phyloP scores from a whole-genome alignment of 2,329 filamentous ascomycete species.

The Colletotrichum abscissum region DNA sequence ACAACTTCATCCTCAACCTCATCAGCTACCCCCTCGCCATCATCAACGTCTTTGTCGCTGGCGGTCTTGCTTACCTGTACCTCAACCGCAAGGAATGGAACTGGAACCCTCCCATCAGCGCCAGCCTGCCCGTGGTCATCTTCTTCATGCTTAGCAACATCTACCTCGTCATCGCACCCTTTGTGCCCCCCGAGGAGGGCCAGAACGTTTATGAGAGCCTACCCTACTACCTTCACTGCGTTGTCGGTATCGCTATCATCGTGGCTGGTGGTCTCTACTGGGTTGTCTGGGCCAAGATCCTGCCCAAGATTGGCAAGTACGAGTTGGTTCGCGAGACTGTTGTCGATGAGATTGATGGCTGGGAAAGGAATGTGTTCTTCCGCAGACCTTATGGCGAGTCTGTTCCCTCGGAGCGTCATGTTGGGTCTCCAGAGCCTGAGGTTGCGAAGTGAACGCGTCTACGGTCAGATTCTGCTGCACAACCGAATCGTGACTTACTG shows the following conservation, averaged over 20 bases:
- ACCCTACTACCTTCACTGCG: conserved; percentile 69
- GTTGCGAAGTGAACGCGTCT: conserved; percentile 12
- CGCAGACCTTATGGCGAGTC: conserved; percentile 48
- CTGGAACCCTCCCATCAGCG: conserved; percentile 67
- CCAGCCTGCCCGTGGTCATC: conserved; percentile 63
- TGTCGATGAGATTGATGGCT: conserved; percentile 69
- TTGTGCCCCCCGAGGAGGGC: conserved; percentile 61
- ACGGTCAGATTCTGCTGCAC: too few species aligned
- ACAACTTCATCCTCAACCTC: conserved; percentile 52
- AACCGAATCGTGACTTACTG: too few species aligned
- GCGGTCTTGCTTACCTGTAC: conserved; percentile 65
- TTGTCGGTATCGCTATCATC: conserved; percentile 67
- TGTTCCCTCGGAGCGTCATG: conserved; percentile 8
- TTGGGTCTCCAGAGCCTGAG: not conserved
- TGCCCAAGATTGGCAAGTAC: conserved; percentile 65
- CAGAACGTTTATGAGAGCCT: conserved; percentile 64
- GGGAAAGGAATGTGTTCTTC: conserved; percentile 68
- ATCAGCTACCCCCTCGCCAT: conserved; percentile 74
- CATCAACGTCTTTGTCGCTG: conserved; percentile 66
- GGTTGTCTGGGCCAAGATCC: conserved; percentile 63
- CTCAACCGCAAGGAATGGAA: conserved; percentile 57
- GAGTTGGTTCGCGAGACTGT: conserved; percentile 65
- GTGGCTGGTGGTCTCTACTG: conserved; percentile 65
- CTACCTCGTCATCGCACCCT: conserved; percentile 70
- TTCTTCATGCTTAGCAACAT: conserved; percentile 72